Conservation (phyloP, 768 basidiomycete species). For the Pilatotrama ljubarskyi region DNA sequence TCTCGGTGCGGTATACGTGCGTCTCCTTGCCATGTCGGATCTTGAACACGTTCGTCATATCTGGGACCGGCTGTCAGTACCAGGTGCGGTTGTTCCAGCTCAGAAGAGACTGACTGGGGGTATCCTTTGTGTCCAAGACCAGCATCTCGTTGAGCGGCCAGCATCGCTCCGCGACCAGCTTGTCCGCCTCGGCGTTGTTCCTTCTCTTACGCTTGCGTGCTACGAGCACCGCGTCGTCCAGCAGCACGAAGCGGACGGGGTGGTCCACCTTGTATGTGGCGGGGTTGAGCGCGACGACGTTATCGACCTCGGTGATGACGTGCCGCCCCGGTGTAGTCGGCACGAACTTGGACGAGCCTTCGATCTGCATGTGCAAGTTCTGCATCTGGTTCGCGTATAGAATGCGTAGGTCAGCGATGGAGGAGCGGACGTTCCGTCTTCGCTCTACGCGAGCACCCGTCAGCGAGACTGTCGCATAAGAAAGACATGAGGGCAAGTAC, state of each 20-base stretch:
- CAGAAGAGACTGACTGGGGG: constrained; percentile 60
- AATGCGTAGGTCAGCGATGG: constrained; percentile 91
- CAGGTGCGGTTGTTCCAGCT: neutral
- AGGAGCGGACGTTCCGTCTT: constrained; percentile 74
- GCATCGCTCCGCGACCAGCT: constrained; percentile 89
- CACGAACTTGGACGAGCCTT: constrained; percentile 93
- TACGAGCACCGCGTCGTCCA: constrained; percentile 90
- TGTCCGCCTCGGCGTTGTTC: constrained; percentile 60
- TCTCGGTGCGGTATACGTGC: constrained; percentile 89
- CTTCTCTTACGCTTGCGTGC: constrained; percentile 71
- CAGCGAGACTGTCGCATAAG: constrained; percentile 30
- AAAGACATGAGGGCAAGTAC: constrained; percentile 28
- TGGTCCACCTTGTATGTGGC: constrained; percentile 94
- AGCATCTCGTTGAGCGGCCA: constrained; percentile 94
- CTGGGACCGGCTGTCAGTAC: constrained; percentile 32
- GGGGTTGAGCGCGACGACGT: constrained; percentile 81
- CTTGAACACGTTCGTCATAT: constrained; percentile 96
- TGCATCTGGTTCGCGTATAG: constrained; percentile 96
- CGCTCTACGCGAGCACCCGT: constrained; percentile 39
- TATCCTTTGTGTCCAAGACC: constrained; percentile 95
- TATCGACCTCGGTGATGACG: constrained; percentile 82
- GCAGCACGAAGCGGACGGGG: constrained; percentile 83
- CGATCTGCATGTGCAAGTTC: constrained; percentile 82
- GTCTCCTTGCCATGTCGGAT: constrained; percentile 91
- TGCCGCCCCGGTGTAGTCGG: constrained; percentile 91